These are phyloP conservation scores for Sphaerosporella brunnea DNA, from an alignment of 495 filamentous ascomycete species.

Conservation along the genomic window DNA sequence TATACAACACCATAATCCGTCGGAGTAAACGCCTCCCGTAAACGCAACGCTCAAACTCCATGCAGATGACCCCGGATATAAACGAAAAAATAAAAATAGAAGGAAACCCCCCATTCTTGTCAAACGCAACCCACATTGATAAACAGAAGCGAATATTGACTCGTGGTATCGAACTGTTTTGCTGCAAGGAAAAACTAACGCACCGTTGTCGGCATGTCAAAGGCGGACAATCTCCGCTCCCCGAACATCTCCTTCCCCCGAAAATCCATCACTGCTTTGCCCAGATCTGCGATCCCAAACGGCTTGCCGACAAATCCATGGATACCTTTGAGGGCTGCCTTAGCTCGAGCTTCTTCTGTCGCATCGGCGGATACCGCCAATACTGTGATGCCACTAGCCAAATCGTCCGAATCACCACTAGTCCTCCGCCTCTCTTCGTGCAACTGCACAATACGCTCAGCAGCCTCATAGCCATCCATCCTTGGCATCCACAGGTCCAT, in stretches of 20 bases:
- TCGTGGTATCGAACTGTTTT: no score
- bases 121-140: no score
- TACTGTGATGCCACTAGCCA: slow-evolving; percentile 29
- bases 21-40: no score
- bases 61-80: no score
- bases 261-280: slow-evolving; percentile 3
- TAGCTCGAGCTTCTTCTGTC: slow-evolving; percentile 45
- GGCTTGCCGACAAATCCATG: slow-evolving; percentile 66
- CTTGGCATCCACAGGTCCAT: slow-evolving; percentile 84
- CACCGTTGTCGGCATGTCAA: neutral
- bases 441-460: slow-evolving; percentile 44
- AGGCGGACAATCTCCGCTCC: neutral
- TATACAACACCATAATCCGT: neutral
- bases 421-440: slow-evolving; percentile 24
- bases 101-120: no score
- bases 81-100: no score
- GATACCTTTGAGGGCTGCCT: slow-evolving; percentile 51
- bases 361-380: slow-evolving; percentile 66
- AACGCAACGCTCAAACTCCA: slow-evolving; percentile 4
- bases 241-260: neutral
- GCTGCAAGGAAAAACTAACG: no score
- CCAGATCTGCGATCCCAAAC: slow-evolving; percentile 22
- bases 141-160: no score
- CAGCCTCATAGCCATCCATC: slow-evolving; percentile 67
- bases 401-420: neutral